These are phyloP conservation scores for Cryptococcus amylolentus DNA, from an alignment of 1,284 basidiomycete species.

Conservation along the genomic window DNA sequence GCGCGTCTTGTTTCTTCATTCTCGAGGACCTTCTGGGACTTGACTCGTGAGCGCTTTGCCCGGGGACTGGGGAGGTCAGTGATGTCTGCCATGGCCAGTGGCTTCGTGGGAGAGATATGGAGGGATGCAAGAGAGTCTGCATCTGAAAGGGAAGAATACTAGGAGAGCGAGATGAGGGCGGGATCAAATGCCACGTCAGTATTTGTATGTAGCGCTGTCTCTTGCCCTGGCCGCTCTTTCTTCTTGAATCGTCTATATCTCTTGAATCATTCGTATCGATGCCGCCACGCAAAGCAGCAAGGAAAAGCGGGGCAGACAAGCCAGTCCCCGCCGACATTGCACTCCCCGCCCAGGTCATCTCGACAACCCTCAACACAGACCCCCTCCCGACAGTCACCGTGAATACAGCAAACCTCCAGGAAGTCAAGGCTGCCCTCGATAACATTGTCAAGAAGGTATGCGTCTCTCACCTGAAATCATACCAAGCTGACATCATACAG, in stretches of 20 bases:
- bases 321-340: background rate
- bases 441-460: slow-evolving; percentile 79
- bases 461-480: background rate
- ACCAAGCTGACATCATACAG: slow-evolving; percentile 48
- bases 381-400: slow-evolving; percentile 60
- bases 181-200: background rate
- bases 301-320: background rate
- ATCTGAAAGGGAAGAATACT: background rate
- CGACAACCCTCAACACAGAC: slow-evolving; percentile 28
- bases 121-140: background rate
- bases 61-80: slow-evolving; percentile 3
- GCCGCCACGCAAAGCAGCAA: too few relatives aligned
- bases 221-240: too few relatives aligned
- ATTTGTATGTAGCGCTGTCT: too few relatives aligned
- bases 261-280: too few relatives aligned
- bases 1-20: slow-evolving; percentile 27
- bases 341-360: background rate
- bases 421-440: slow-evolving; percentile 86
- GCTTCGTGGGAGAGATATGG: background rate
- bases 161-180: too few relatives aligned
- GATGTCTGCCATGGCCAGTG: background rate
- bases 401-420: slow-evolving; percentile 73
- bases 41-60: slow-evolving; percentile 23
- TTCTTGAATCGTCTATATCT: too few relatives aligned
- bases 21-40: slow-evolving; percentile 31